Conservation (phyloP, 192 early-diverging fungal species). For the Podila verticillata region DNA sequence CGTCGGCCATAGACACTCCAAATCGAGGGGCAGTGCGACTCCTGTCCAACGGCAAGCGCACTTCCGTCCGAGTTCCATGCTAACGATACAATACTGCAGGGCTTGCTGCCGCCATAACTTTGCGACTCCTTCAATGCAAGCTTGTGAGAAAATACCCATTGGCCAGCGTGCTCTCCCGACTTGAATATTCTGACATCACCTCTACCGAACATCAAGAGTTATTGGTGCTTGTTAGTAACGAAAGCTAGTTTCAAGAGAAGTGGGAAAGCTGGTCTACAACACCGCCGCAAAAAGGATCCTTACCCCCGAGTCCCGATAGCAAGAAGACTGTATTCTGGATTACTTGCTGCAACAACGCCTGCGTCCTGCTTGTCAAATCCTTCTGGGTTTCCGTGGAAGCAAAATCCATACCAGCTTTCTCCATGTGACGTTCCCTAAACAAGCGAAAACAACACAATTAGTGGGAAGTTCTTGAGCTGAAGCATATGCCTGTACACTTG, state of each 20-base stretch:
- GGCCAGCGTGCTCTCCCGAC: slow-evolving; percentile 46
- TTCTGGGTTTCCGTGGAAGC: slow-evolving; percentile 59
- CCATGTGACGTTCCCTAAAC: slow-evolving; percentile 33
- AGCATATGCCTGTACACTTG: not conserved
- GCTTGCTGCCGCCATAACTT: slow-evolving; percentile 12
- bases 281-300: not conserved
- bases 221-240: no score
- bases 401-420: slow-evolving; percentile 61
- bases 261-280: no score
- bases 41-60: slow-evolving; percentile 76
- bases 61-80: slow-evolving; percentile 80
- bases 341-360: slow-evolving; percentile 72
- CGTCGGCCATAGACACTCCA: slow-evolving; percentile 84
- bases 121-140: slow-evolving; percentile 43
- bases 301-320: slow-evolving; percentile 74
- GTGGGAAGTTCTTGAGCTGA: not conserved
- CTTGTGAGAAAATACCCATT: slow-evolving; percentile 50
- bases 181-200: slow-evolving; percentile 47
- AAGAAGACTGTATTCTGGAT: slow-evolving; percentile 73
- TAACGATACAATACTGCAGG: slow-evolving; percentile 51
- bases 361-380: slow-evolving; percentile 41
- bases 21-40: slow-evolving; percentile 69
- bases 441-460: not conserved
- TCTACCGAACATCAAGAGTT: not conserved
- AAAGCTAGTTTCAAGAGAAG: no score